Conservation (phyloP, 1,284 basidiomycete species). For the Pholiota adiposa region DNA sequence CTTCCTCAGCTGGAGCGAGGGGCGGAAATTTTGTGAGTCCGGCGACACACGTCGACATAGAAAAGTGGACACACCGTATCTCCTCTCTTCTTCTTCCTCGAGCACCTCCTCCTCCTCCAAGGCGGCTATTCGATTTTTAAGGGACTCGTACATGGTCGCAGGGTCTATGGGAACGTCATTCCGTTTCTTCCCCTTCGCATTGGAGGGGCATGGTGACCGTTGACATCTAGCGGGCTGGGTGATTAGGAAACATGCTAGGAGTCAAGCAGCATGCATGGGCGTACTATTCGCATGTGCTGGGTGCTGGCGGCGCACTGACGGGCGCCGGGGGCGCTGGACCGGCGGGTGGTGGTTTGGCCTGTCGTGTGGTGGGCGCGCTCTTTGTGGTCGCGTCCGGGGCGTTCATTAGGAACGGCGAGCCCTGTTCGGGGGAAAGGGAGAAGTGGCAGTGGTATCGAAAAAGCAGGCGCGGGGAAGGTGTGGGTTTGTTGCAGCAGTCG, state of each 20-base stretch:
- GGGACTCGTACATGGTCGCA: conserved; percentile 81
- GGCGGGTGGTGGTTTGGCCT: conserved; percentile 27
- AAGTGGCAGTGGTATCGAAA: neutral
- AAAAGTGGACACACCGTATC: conserved; percentile 58
- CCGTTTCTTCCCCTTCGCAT: conserved; percentile 66
- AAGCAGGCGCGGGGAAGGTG: neutral
- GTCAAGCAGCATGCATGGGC: conserved; percentile 3
- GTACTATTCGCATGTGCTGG: conserved; percentile 26
- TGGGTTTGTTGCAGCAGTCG: neutral
- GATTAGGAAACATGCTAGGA: neutral
- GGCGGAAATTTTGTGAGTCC: conserved; percentile 12
- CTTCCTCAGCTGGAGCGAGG: conserved; percentile 75
- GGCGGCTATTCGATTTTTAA: conserved; percentile 83
- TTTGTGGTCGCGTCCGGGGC: conserved; percentile 22
- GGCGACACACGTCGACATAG: conserved; percentile 7
- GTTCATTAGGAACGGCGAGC: conserved; percentile 23
- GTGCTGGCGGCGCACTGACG: conserved; percentile 32
- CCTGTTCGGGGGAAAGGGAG: conserved; percentile 2
- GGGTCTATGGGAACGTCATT: conserved; percentile 74
- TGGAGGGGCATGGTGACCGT: conserved; percentile 44
- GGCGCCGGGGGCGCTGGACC: too few relatives aligned
- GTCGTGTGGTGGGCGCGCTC: conserved; percentile 22
- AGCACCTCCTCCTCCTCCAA: conserved; percentile 83
- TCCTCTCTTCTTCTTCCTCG: conserved; percentile 80
- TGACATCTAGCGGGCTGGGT: conserved; percentile 33